phyloP scores from a whole-genome alignment of 164 flowering plant genomes.

The Vitis vinifera region DNA sequence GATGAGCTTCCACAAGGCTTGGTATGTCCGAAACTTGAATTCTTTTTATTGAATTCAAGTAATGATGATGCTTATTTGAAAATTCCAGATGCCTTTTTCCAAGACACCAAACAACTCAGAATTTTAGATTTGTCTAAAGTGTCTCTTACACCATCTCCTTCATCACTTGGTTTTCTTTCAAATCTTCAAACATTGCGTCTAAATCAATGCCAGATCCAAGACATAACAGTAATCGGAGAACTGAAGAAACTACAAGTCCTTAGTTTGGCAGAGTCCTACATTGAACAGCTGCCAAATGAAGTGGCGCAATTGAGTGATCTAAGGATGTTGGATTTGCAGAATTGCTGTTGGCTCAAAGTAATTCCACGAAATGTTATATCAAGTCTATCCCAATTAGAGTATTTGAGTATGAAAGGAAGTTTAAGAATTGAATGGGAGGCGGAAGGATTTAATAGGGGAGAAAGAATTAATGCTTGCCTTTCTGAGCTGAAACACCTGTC shows the following conservation, averaged over 20 bases:
- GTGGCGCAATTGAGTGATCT: too few relatives aligned
- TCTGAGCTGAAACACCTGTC: too few relatives aligned
- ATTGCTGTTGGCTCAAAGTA: fast-evolving
- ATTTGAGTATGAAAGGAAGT: too few relatives aligned
- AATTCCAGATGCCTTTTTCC: not conserved
- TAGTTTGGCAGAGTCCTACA: not conserved
- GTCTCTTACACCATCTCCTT: not conserved
- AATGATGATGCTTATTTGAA: too few relatives aligned
- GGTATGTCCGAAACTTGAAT: not conserved
- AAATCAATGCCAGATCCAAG: not conserved
- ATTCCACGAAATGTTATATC: not conserved
- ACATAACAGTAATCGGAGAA: not conserved
- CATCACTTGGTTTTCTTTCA: not conserved
- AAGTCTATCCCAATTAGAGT: too few relatives aligned
- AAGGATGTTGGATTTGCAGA: too few relatives aligned
- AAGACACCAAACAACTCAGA: not conserved
- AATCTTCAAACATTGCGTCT: not conserved
- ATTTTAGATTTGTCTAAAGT: not conserved
- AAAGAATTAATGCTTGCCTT: too few relatives aligned
- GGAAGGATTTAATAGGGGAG: too few relatives aligned
- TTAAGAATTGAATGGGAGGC: too few relatives aligned
- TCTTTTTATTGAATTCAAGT: not conserved
- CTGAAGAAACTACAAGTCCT: not conserved
- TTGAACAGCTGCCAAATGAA: not conserved
- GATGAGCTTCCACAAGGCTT: not conserved